These are phyloP conservation scores for Hymenotorrendiella dingleyae DNA, from an alignment of 2,329 filamentous ascomycete species.

Conservation along the genomic window DNA sequence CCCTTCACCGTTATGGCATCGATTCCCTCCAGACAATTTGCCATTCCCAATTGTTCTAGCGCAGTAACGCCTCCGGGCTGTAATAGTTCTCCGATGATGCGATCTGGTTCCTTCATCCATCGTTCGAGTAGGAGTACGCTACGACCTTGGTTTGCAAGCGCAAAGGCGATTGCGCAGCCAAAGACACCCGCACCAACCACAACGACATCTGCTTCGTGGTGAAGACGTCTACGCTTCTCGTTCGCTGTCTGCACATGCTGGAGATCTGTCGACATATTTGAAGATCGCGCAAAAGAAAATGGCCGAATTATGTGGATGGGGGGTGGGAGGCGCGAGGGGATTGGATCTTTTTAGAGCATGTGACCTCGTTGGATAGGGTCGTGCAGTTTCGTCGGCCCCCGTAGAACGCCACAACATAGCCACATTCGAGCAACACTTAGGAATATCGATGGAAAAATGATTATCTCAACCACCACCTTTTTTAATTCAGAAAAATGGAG, in stretches of 20 bases:
- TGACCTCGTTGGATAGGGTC: no score
- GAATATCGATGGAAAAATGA: no score
- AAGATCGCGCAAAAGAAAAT: no score
- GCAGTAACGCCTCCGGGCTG: constrained; percentile 87
- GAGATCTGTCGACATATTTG: constrained; percentile 12
- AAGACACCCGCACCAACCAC: constrained; percentile 89
- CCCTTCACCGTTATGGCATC: constrained; percentile 78
- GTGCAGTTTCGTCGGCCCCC: no score
- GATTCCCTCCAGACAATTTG: constrained; percentile 79
- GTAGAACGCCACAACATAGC: no score
- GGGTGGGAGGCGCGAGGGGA: no score
- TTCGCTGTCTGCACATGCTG: constrained; percentile 12
- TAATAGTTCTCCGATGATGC: constrained; percentile 91
- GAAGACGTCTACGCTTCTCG: constrained; percentile 42
- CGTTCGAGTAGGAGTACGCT: constrained; percentile 86
- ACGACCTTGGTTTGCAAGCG: constrained; percentile 81
- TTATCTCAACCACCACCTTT: no score
- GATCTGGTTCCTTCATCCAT: constrained; percentile 85
- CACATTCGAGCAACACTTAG: no score
- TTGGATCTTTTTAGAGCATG: not conserved
- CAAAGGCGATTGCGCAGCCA: constrained; percentile 78
- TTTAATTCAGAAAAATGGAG: no score
- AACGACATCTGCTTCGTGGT: constrained; percentile 73
- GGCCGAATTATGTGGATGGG: no score
- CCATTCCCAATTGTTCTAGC: constrained; percentile 72